phyloP scores from a whole-genome alignment of 2,329 filamentous ascomycete genomes.

The Venturia oleaginea region DNA sequence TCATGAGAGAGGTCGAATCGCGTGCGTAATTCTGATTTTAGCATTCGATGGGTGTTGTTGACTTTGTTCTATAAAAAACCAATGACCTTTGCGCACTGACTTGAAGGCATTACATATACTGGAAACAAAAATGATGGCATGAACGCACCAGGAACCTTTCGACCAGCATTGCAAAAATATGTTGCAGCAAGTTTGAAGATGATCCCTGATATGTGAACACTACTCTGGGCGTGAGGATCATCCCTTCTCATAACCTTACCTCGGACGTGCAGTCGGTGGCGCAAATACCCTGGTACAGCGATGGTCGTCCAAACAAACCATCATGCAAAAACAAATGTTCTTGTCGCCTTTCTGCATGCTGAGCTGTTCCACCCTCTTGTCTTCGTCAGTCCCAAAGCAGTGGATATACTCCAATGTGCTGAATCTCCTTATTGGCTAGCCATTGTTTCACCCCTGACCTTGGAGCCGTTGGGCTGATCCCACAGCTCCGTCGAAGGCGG shows the following conservation, averaged over 20 bases:
- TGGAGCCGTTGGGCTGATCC: constrained; percentile 24
- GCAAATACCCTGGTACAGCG: constrained; percentile 11
- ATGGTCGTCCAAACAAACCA: constrained; percentile 13
- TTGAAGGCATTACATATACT: constrained; percentile 2
- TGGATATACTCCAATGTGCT: constrained; percentile 25
- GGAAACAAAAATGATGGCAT: constrained; percentile 10
- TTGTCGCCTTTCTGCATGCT: constrained; percentile 12
- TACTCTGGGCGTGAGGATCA: constrained; percentile 14
- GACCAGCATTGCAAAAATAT: constrained; percentile 8
- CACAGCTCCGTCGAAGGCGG: constrained; percentile 28
- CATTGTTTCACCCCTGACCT: constrained; percentile 31
- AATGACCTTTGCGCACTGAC: not conserved
- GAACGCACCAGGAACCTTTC: not conserved
- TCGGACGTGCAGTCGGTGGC: constrained; percentile 11
- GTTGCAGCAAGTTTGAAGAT: constrained; percentile 4
- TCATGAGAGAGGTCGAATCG: not conserved
- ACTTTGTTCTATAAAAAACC: not conserved
- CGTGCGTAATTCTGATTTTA: not conserved
- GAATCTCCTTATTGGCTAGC: constrained; percentile 26
- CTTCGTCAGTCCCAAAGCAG: constrained; percentile 17
- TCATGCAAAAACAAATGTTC: constrained; percentile 13
- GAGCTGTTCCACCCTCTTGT: constrained; percentile 11
- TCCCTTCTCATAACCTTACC: constrained; percentile 13
- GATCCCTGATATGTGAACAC: constrained; percentile 13
- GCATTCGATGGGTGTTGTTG: not conserved